Evolutionary conservation across 441 rosid genomes (phyloP).

Genomic region (Pelargonium myrrhifolium): DNA sequence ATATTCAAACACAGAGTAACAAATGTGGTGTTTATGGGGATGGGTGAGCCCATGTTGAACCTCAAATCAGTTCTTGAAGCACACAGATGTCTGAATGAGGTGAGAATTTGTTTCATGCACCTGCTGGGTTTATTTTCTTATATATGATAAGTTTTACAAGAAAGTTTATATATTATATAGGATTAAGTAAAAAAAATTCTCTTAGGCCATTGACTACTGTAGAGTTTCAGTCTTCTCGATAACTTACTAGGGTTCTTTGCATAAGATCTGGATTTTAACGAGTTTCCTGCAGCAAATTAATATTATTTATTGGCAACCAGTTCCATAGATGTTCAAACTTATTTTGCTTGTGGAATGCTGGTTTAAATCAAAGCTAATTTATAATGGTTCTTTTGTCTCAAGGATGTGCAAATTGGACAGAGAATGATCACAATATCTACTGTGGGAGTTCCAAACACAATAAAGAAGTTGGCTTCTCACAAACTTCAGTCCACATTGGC

Average conservation of each 20-base stretch:
- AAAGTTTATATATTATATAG: background rate
- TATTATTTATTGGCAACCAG: background rate
- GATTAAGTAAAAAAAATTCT: background rate
- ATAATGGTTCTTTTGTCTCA: constrained; percentile 12
- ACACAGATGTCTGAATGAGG: constrained; percentile 86
- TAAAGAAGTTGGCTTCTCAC: constrained; percentile 75
- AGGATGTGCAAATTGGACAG: constrained; percentile 96
- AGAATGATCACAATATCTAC: constrained; percentile 94
- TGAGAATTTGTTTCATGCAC: constrained; percentile 18
- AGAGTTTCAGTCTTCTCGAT: no score
- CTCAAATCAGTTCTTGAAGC: constrained; percentile 83
- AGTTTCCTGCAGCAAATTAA: background rate
- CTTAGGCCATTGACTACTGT: no score
- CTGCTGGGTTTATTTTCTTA: constrained; percentile 9
- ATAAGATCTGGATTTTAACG: background rate
- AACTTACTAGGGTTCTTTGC: no score
- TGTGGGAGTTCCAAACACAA: constrained; percentile 95
- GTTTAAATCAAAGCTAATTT: constrained; percentile 15
- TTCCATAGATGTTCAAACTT: background rate
- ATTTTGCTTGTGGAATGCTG: background rate
- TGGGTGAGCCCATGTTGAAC: constrained; percentile 98
- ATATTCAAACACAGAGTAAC: constrained; percentile 82
- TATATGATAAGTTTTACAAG: constrained; percentile 6
- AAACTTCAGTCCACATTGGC: constrained; percentile 97
- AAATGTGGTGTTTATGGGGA: constrained; percentile 95